Evolutionary conservation across 108 stramenopile genomes (phyloP).

Genomic region (Cyclotella cryptica): DNA sequence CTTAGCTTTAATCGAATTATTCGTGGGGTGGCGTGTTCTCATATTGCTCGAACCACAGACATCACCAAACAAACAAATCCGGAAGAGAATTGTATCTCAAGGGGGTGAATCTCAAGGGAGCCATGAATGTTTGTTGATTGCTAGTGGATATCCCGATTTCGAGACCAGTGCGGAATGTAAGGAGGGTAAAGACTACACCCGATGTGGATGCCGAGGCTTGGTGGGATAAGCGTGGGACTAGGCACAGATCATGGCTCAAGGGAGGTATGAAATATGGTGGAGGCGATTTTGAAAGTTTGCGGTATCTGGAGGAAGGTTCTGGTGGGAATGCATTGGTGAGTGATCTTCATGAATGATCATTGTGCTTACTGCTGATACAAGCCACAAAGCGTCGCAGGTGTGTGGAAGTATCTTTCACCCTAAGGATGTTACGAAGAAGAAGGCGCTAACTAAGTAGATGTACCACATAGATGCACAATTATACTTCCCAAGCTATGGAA

Average conservation of each 20-base stretch:
- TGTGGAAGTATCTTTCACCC: slow-evolving; percentile 52
- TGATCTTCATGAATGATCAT: not conserved
- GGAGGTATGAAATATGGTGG: slow-evolving; percentile 52
- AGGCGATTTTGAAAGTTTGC: slow-evolving; percentile 45
- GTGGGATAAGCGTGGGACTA: slow-evolving; percentile 54
- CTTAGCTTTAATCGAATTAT: slow-evolving; percentile 50
- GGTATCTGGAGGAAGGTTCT: slow-evolving; percentile 43
- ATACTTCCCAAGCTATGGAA: not conserved
- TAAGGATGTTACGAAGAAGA: slow-evolving; percentile 32
- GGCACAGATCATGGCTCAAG: slow-evolving; percentile 42
- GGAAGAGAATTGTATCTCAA: slow-evolving; percentile 49
- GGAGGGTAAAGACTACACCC: slow-evolving; percentile 26
- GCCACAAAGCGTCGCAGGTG: not conserved
- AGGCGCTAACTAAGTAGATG: slow-evolving; percentile 66
- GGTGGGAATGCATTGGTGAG: slow-evolving; percentile 38
- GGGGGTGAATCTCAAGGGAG: slow-evolving; percentile 47
- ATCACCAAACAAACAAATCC: slow-evolving; percentile 39
- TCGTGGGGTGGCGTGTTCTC: slow-evolving; percentile 50
- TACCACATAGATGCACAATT: slow-evolving; percentile 40
- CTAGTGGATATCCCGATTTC: slow-evolving; percentile 52
- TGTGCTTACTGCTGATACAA: too few relatives aligned
- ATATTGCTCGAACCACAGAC: slow-evolving; percentile 45
- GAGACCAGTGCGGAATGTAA: slow-evolving; percentile 20
- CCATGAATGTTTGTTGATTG: slow-evolving; percentile 34
- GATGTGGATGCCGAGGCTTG: slow-evolving; percentile 50